These are phyloP conservation scores for Mortierella sp. DNA, from an alignment of 371 early-diverging fungal species.

Conservation along the genomic window DNA sequence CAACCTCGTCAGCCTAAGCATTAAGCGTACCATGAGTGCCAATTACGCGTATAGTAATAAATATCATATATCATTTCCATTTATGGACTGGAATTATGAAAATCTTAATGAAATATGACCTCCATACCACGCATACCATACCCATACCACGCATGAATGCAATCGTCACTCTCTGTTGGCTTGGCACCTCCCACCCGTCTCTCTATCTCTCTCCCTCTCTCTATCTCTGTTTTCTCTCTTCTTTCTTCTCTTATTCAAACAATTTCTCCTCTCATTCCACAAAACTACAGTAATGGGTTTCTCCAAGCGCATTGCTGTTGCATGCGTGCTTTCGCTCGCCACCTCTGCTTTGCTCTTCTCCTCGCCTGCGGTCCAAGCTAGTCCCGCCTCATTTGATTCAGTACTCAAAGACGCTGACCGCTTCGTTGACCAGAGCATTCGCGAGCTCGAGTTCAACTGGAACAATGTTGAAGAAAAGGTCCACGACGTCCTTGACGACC, in stretches of 20 bases:
- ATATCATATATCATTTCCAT: slow-evolving; percentile 1
- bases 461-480: slow-evolving; percentile 52
- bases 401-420: slow-evolving; percentile 40
- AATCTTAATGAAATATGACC: too few relatives aligned
- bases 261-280: slow-evolving; percentile 6
- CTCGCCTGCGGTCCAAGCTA: slow-evolving; percentile 31
- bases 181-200: too few relatives aligned
- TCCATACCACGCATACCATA: too few relatives aligned
- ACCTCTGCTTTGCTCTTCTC: slow-evolving; percentile 42
- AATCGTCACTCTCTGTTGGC: too few relatives aligned
- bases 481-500: slow-evolving; percentile 48
- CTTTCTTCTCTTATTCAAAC: background rate
- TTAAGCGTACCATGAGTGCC: background rate
- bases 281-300: slow-evolving; percentile 32
- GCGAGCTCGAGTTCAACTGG: slow-evolving; percentile 47
- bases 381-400: slow-evolving; percentile 30
- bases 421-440: slow-evolving; percentile 49
- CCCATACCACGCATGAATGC: too few relatives aligned
- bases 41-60: background rate
- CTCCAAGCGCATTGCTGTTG: slow-evolving; percentile 44
- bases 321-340: slow-evolving; percentile 55
- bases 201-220: background rate
- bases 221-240: slow-evolving; percentile 1
- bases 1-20: background rate
- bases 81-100: slow-evolving; percentile 6